A percentile compares a stretch with the other conserved stretches of the same genome.
Conservation (phyloP, 495 filamentous ascomycete species). For the Neurospora intermedia region DNA sequence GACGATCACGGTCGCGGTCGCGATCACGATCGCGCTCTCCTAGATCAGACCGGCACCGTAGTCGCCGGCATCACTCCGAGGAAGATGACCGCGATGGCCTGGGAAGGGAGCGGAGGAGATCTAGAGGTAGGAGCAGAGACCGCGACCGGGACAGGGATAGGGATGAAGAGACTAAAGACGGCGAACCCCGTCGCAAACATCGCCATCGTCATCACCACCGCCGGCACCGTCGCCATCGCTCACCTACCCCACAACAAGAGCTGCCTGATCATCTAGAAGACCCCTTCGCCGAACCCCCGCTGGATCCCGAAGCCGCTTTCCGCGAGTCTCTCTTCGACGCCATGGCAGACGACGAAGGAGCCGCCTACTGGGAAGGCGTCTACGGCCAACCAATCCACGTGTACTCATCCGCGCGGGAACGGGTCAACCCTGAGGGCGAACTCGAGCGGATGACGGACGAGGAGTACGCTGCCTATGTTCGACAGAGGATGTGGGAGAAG, state of each 20-base stretch:
- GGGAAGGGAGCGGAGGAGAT: neutral
- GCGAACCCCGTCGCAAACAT: conserved; percentile 5
- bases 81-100: conserved; percentile 22
- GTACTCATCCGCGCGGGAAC: conserved; percentile 23
- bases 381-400: conserved; percentile 80
- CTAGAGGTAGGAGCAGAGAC: neutral
- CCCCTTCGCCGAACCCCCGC: conserved; percentile 41
- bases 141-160: neutral
- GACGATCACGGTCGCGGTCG: neutral
- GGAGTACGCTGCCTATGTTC: conserved; percentile 77
- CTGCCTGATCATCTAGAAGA: conserved; percentile 22
- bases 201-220: conserved; percentile 15
- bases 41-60: neutral
- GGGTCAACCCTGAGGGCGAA: conserved; percentile 31
- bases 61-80: conserved; percentile 19
- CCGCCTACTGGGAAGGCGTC: conserved; percentile 85
- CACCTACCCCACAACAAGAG: conserved; percentile 21
- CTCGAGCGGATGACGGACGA: conserved; percentile 85
- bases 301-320: conserved; percentile 64
- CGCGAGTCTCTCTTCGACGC: conserved; percentile 96
- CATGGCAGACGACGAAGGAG: conserved; percentile 96
- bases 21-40: neutral
- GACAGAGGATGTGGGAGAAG: conserved; percentile 86
- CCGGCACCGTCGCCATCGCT: conserved; percentile 14
- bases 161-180: neutral